phyloP scores from a whole-genome alignment of 768 basidiomycete genomes.

The Collybia nuda region DNA sequence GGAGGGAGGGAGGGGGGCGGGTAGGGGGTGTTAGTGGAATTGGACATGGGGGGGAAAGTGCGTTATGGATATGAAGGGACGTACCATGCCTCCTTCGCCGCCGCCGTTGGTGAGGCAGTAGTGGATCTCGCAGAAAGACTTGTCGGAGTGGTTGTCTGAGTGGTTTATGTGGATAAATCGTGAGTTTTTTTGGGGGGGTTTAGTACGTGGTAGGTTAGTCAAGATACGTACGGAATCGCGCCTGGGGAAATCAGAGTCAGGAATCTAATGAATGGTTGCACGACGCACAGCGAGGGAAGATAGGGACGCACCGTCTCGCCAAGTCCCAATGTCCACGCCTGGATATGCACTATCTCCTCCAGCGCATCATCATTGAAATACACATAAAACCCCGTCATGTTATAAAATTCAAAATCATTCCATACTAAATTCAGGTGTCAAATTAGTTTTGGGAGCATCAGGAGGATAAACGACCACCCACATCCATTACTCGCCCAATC shows the following conservation, averaged over 20 bases:
- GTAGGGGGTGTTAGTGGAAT: not conserved
- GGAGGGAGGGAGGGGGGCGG: not conserved
- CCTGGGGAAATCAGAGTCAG: not conserved
- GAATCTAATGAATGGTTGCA: too few species aligned
- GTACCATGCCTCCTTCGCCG: slow-evolving; percentile 9
- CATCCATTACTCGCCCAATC: slow-evolving; percentile 20
- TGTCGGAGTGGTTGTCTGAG: slow-evolving; percentile 12
- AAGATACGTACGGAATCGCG: slow-evolving; percentile 8
- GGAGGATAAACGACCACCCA: not conserved
- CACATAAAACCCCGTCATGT: slow-evolving; percentile 25
- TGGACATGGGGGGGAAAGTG: too few species aligned
- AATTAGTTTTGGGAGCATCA: not conserved
- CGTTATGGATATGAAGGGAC: too few species aligned
- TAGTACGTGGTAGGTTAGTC: too few species aligned
- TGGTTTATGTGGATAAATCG: not conserved
- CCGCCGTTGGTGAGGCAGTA: slow-evolving; percentile 15
- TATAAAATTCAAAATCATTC: slow-evolving; percentile 27
- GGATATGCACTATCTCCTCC: slow-evolving; percentile 21
- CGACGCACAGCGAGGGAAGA: too few species aligned
- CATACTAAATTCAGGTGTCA: not conserved
- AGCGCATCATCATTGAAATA: slow-evolving; percentile 21
- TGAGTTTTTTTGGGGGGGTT: not conserved
- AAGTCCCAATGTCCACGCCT: slow-evolving; percentile 25
- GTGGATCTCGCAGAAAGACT: slow-evolving; percentile 20
- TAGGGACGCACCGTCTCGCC: slow-evolving; percentile 11